Conservation (phyloP, 352 stramenopile genomes). For the Aphanomyces stellatus region DNA sequence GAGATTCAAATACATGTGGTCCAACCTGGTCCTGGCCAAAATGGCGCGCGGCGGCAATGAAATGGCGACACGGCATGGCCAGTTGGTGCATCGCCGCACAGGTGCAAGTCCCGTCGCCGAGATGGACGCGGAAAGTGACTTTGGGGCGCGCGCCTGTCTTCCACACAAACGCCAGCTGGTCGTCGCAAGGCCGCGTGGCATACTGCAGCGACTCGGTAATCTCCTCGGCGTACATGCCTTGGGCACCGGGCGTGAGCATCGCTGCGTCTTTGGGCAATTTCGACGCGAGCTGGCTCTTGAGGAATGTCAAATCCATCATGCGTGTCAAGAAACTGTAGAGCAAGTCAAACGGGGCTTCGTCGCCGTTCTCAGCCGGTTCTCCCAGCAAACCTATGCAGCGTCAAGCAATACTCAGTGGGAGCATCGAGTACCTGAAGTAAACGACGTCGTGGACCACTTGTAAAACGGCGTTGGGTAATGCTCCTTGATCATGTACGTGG, state of each 20-base stretch:
- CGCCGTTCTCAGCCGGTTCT: constrained; percentile 47
- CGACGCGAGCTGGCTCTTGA: constrained; percentile 56
- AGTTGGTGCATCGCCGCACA: constrained; percentile 64
- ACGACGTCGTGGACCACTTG: constrained; percentile 54
- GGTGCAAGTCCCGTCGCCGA: constrained; percentile 50
- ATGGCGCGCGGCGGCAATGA: constrained; percentile 53
- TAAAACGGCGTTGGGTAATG: constrained; percentile 46
- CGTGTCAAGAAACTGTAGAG: constrained; percentile 72
- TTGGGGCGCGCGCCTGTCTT: constrained; percentile 55
- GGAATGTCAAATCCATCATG: constrained; percentile 65
- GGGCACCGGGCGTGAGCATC: constrained; percentile 48
- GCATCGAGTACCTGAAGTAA: constrained; percentile 33
- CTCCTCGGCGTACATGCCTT: constrained; percentile 56
- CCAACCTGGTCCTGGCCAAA: constrained; percentile 40
- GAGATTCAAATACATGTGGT: neutral
- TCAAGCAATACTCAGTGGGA: too few relatives aligned
- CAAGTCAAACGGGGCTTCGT: constrained; percentile 72
- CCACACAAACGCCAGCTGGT: constrained; percentile 65
- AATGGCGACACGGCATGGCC: constrained; percentile 66
- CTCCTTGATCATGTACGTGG: constrained; percentile 39
- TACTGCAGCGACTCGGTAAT: constrained; percentile 46
- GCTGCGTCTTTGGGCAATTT: constrained; percentile 39
- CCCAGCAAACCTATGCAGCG: constrained; percentile 29
- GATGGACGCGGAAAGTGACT: constrained; percentile 53
- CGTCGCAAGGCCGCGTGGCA: constrained; percentile 53